Evolutionary conservation across 441 rosid species (phyloP).

Genomic region (Brassica balearica): DNA sequence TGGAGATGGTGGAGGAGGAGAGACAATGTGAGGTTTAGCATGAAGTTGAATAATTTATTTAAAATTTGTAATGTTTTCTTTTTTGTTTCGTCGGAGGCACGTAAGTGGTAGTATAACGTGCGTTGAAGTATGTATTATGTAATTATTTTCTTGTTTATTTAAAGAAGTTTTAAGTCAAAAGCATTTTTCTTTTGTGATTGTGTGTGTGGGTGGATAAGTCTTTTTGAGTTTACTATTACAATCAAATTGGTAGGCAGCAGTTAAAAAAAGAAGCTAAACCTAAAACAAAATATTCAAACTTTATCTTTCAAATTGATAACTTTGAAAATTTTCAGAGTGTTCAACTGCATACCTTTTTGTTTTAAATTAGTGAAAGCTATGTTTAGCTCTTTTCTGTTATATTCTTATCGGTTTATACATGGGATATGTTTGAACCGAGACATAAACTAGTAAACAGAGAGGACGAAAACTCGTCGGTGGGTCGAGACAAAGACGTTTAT

Average conservation of each 20-base stretch:
- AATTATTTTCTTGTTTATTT: not conserved
- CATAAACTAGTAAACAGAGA: too few species aligned
- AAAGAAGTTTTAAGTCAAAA: conserved; percentile 19
- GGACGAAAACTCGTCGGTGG: too few species aligned
- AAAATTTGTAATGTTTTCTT: not conserved
- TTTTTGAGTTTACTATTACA: conserved; percentile 20
- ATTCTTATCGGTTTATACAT: not conserved
- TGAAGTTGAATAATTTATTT: not conserved
- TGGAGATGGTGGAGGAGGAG: conserved; percentile 18
- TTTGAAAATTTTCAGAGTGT: not conserved
- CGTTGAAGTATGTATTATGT: conserved; percentile 40
- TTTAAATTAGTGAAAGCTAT: conserved; percentile 25
- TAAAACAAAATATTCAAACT: conserved; percentile 23
- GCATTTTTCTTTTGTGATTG: not conserved
- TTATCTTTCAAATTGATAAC: conserved; percentile 15
- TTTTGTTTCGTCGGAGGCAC: conserved; percentile 44
- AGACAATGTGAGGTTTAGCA: conserved; percentile 30
- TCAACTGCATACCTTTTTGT: not conserved
- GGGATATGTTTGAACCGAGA: too few species aligned
- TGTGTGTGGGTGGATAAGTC: conserved; percentile 27
- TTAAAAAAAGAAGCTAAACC: not conserved
- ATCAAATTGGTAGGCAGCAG: conserved; percentile 27
- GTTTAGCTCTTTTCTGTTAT: conserved; percentile 8
- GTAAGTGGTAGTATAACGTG: conserved; percentile 9
- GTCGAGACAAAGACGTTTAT: too few species aligned